A percentile compares a stretch with the other conserved stretches of the same genome.
These are phyloP conservation scores for Lathyrus oleraceus DNA, from an alignment of 306 rosid genomes.

Conservation along the genomic window DNA sequence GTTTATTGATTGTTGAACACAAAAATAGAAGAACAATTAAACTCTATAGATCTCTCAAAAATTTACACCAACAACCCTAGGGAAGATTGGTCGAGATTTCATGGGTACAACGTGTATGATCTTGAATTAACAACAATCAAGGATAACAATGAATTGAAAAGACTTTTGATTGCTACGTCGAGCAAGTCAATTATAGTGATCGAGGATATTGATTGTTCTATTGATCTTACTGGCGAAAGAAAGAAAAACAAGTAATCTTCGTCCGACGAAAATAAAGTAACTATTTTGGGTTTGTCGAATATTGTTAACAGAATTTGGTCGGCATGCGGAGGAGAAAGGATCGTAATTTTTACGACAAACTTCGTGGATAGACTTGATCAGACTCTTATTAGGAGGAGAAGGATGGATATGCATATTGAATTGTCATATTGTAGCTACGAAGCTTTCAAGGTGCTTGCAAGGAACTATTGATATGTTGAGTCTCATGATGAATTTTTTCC, in stretches of 20 bases:
- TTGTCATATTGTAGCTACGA: no score
- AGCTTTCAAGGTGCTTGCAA: no score
- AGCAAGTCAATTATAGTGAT: constrained; percentile 53
- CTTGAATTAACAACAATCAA: constrained; percentile 55
- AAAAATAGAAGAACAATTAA: no score
- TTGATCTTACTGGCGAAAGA: constrained; percentile 63
- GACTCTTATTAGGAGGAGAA: no score
- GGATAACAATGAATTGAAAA: constrained; percentile 53
- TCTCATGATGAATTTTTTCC: no score
- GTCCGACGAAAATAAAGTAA: constrained; percentile 42
- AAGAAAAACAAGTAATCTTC: constrained; percentile 13
- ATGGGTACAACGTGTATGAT: constrained; percentile 65
- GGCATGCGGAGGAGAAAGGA: constrained; percentile 70
- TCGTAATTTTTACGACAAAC: constrained; percentile 34
- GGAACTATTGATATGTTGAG: no score
- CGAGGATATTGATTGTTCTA: constrained; percentile 75
- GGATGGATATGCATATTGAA: no score
- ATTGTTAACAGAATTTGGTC: constrained; percentile 81
- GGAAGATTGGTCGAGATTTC: constrained; percentile 16
- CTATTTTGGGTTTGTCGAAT: constrained; percentile 63
- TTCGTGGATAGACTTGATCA: background rate
- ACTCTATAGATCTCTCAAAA: no score
- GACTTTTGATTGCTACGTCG: constrained; percentile 47
- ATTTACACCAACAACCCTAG: no score
- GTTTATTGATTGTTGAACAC: no score